phyloP scores from a whole-genome alignment of 1,139 yeast species.

The Suhomyces choctaworum region DNA sequence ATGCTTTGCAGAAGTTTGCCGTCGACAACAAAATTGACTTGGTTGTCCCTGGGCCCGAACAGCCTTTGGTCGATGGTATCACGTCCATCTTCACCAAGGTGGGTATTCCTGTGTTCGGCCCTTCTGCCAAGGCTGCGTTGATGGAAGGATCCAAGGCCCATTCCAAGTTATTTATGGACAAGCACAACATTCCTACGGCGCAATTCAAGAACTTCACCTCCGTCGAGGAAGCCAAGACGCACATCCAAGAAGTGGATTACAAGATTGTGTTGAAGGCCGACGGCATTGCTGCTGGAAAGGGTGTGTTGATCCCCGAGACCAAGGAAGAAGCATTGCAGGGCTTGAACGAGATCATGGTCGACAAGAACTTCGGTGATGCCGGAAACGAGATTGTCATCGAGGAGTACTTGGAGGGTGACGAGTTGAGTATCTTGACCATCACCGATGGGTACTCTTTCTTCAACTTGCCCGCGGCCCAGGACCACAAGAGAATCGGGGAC shows the following conservation, averaged over 20 bases:
- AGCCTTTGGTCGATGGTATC: slow-evolving; percentile 94
- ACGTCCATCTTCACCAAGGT: slow-evolving; percentile 64
- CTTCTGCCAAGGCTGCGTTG: slow-evolving; percentile 81
- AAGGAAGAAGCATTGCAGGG: slow-evolving; percentile 86
- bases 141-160: slow-evolving; percentile 98
- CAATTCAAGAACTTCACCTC: slow-evolving; percentile 77
- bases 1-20: slow-evolving; percentile 66
- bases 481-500: slow-evolving; percentile 93
- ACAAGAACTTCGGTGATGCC: slow-evolving; percentile 85
- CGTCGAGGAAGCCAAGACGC: slow-evolving; percentile 71
- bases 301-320: slow-evolving; percentile 87
- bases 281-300: slow-evolving; percentile 98
- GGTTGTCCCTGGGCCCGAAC: slow-evolving; percentile 99
- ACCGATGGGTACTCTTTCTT: slow-evolving; percentile 92
- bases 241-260: slow-evolving; percentile 65
- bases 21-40: slow-evolving; percentile 63
- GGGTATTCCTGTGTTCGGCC: slow-evolving; percentile 97
- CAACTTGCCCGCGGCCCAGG: slow-evolving; percentile 97
- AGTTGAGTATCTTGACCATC: slow-evolving; percentile 86
- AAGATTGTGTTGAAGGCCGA: slow-evolving; percentile 94
- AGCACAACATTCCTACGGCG: slow-evolving; percentile 93
- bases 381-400: slow-evolving; percentile 97
- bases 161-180: slow-evolving; percentile 91
- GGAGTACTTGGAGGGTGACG: slow-evolving; percentile 96
- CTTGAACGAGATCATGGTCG: slow-evolving; percentile 85